Conservation (phyloP, 1,284 basidiomycete genomes). For the Sporisorium sorghi region DNA sequence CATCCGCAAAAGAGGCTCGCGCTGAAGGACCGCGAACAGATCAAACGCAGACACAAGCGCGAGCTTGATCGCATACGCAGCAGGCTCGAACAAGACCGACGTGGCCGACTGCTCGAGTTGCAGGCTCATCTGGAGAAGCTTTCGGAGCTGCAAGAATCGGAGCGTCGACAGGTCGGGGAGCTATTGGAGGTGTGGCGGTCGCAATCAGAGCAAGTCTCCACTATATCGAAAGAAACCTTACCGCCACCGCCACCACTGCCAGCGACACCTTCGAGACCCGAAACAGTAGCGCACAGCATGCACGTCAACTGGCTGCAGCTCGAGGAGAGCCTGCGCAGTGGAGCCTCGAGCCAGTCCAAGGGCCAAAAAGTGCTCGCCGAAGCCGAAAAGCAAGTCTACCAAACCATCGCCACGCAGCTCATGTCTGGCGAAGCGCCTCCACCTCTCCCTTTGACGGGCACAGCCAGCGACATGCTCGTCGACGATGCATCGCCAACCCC, state of each 20-base stretch:
- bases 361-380: constrained; percentile 37
- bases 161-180: constrained; percentile 38
- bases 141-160: constrained; percentile 16
- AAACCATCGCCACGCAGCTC: constrained; percentile 35
- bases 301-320: constrained; percentile 36
- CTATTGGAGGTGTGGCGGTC: constrained; percentile 33
- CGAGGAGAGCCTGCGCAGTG: constrained; percentile 17
- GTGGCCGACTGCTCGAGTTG: constrained; percentile 28
- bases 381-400: constrained; percentile 38
- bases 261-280: constrained; percentile 9
- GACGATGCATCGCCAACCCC: neutral
- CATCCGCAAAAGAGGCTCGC: constrained; percentile 53
- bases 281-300: constrained; percentile 36
- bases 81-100: constrained; percentile 38
- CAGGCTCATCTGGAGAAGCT: constrained; percentile 28
- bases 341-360: constrained; percentile 37
- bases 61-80: constrained; percentile 46
- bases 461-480: constrained; percentile 1
- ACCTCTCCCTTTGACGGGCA: neutral
- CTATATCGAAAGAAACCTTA: neutral
- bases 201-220: neutral
- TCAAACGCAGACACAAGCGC: constrained; percentile 47
- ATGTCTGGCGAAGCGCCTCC: constrained; percentile 27
- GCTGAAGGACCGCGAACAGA: constrained; percentile 54
- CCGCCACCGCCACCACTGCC: constrained; percentile 10